These are phyloP conservation scores for Cystoisospora suis DNA, from an alignment of 169 alveolate species.

Conservation along the genomic window DNA sequence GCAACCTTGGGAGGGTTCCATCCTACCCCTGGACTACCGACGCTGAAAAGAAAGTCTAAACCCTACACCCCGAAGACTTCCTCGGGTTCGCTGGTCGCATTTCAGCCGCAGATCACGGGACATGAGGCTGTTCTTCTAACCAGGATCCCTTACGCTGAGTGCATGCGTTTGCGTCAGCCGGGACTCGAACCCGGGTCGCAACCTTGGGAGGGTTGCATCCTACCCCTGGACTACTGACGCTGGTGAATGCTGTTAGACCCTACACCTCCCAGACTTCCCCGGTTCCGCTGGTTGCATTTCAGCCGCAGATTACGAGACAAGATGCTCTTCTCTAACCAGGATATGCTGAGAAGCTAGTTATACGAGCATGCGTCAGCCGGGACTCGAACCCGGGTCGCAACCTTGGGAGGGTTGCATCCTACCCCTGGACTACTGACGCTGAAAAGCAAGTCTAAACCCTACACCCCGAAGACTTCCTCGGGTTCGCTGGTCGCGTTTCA, in stretches of 20 bases:
- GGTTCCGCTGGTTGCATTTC: too few relatives aligned
- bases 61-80: too few relatives aligned
- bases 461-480: too few relatives aligned
- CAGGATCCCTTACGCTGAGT: not conserved
- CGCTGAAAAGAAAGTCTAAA: too few relatives aligned
- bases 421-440: conserved; percentile 88
- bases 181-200: conserved; percentile 91
- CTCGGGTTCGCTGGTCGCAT: too few relatives aligned
- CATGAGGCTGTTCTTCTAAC: not conserved
- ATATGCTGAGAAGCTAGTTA: too few relatives aligned
- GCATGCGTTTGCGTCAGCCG: conserved; percentile 79
- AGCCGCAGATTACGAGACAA: too few relatives aligned
- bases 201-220: conserved; percentile 89
- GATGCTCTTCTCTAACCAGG: too few relatives aligned
- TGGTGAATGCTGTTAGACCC: too few relatives aligned
- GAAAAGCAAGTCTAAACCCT: too few relatives aligned
- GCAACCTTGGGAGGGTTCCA: not conserved
- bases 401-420: conserved; percentile 89
- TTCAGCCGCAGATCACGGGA: not conserved
- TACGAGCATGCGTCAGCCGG: conserved; percentile 90
- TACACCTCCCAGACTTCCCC: too few relatives aligned
- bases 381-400: conserved; percentile 90
- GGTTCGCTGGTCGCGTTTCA: too few relatives aligned
- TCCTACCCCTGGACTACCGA: not conserved
- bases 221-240: conserved; percentile 88